phyloP scores from a whole-genome alignment of 2,329 filamentous ascomycete genomes.

The Aspergillus hiratsukae region DNA sequence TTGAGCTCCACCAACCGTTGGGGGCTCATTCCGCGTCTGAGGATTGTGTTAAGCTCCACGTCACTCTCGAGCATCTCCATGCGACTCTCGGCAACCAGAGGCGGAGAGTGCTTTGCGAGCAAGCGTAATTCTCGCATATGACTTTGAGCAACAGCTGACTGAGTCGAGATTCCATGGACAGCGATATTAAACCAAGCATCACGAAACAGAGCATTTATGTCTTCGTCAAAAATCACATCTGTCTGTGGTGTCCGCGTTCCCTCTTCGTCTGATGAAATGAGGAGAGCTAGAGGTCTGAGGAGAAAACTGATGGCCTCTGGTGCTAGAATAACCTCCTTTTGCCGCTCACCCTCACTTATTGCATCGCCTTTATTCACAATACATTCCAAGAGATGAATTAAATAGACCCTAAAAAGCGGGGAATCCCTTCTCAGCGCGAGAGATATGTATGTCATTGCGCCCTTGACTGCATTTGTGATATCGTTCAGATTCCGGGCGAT shows the following conservation, averaged over 20 bases:
- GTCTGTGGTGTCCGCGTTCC: constrained; percentile 21
- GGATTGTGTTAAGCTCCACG: constrained; percentile 90
- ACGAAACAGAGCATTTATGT: constrained; percentile 68
- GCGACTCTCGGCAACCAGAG: constrained; percentile 81
- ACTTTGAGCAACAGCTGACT: constrained; percentile 67
- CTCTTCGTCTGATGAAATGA: constrained; percentile 58
- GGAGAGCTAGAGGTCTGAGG: constrained; percentile 77
- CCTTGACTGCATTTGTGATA: constrained; percentile 70
- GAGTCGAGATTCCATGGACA: constrained; percentile 80
- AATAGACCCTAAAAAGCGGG: constrained; percentile 74
- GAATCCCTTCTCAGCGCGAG: constrained; percentile 62
- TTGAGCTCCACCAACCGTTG: constrained; percentile 72
- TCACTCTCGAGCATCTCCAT: constrained; percentile 91
- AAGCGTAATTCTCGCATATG: constrained; percentile 73
- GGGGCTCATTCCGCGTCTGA: constrained; percentile 77
- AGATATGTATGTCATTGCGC: constrained; percentile 77
- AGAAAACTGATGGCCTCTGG: constrained; percentile 84
- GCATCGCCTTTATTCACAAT: constrained; percentile 89
- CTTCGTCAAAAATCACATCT: constrained; percentile 52
- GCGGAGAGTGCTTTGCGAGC: constrained; percentile 81
- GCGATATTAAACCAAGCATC: constrained; percentile 99
- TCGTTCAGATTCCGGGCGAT: constrained; percentile 63
- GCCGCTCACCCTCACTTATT: constrained; percentile 68
- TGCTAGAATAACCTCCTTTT: constrained; percentile 75
- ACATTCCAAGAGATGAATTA: constrained; percentile 76